Conservation (phyloP, 768 basidiomycete genomes). For the Neoboletus brunneissimus region DNA sequence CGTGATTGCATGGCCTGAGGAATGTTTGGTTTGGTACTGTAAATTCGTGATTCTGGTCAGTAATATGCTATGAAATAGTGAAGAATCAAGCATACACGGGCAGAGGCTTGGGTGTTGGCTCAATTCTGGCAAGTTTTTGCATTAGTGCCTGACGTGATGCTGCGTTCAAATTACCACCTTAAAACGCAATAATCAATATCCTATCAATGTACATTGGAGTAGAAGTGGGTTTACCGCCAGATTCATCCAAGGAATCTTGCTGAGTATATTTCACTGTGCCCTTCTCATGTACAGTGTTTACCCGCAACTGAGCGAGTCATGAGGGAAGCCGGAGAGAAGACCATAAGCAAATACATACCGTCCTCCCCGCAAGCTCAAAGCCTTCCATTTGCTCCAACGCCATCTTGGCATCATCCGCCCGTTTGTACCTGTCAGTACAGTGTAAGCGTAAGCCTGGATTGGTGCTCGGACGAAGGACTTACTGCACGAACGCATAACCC, state of each 20-base stretch:
- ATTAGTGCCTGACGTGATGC: slow-evolving; percentile 98
- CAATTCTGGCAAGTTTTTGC: slow-evolving; percentile 99
- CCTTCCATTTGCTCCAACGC: slow-evolving; percentile 99
- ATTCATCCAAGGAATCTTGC: slow-evolving; percentile 83
- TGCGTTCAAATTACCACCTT: slow-evolving; percentile 97
- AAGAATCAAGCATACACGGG: slow-evolving; percentile 50
- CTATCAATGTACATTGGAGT: background rate
- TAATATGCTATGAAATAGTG: background rate
- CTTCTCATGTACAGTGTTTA: slow-evolving; percentile 92
- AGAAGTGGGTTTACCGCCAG: slow-evolving; percentile 59
- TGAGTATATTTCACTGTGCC: slow-evolving; percentile 73
- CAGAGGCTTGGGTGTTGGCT: slow-evolving; percentile 57
- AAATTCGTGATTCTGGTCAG: slow-evolving; percentile 15
- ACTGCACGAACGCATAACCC: slow-evolving; percentile 98
- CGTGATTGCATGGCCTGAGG: slow-evolving; percentile 86
- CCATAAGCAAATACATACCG: slow-evolving; percentile 45
- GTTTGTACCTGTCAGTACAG: slow-evolving; percentile 64
- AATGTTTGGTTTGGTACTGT: slow-evolving; percentile 73
- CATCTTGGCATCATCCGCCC: slow-evolving; percentile 92
- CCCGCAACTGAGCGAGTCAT: slow-evolving; percentile 57
- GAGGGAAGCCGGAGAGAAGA: slow-evolving; percentile 14
- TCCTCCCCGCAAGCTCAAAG: slow-evolving; percentile 94
- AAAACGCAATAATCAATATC: slow-evolving; percentile 8
- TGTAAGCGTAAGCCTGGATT: slow-evolving; percentile 1
- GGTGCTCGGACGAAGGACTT: slow-evolving; percentile 27